Evolutionary conservation across 1,139 yeast genomes (phyloP), one percentile per base, ranked within the genome.

Genomic region (Scheffersomyces parashehatae): DNA sequence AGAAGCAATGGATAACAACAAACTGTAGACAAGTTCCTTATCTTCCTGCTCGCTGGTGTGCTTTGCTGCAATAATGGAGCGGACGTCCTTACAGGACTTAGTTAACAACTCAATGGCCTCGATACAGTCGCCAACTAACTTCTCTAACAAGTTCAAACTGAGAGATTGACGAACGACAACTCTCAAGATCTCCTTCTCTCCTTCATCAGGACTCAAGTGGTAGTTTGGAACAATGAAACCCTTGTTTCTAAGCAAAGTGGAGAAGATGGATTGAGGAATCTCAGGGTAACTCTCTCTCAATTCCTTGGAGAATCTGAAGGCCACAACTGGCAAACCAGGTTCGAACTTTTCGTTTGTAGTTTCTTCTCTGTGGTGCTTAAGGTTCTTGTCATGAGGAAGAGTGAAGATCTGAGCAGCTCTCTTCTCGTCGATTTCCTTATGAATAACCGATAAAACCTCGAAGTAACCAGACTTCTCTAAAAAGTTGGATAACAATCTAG

Each of bases 191-290:
- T 90, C 96, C 45, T 62, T 70, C 15, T 75, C 75, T 14, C 58
- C 58, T 48, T 71, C 78, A 47, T 61, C 58, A 28, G 87, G 83
- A 29, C 97, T 95, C 55, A 90, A 76, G 49, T 85, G 90, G 66
- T 90, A 90, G 73, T 90, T 90, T 49, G 97, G 97, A 48, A 90
- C 77, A 60, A 90, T 90, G 78, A 85, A 90, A 5, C 96, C 96
- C 59, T 84, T 83, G 64, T 81, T 82, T 62, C 97, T 80, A 58
- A 90, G 72, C 60, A 89, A 64, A 14, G 85, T 73, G 0, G 96
- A 83, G 34, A 90, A 64, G 46, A 88, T 76, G 28, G 84, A 78
- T 65, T 90, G 97, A n/a, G 96, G 96, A 45, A 90, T 79, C 62
- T 83, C 88, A 2, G 96, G 93, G 62, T 82, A 88, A 37, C 74